Evolutionary conservation across 768 basidiomycete species (phyloP), one percentile per base, ranked within the genome.

Genomic region (Lactarius tabidus): DNA sequence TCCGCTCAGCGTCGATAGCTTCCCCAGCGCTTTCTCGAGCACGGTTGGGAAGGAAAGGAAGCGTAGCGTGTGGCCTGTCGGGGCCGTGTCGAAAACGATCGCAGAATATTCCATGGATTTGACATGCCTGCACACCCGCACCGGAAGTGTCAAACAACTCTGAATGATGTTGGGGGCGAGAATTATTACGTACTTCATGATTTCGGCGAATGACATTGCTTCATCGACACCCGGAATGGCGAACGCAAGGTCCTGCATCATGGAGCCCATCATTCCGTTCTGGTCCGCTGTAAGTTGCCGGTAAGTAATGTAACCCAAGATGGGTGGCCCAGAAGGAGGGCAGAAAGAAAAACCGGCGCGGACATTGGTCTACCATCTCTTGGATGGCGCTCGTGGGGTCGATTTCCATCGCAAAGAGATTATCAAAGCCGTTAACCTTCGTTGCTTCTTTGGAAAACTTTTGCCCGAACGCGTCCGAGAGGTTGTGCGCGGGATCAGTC

Each of bases 91-190:
- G 74, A 99, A 99, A 39, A 99, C 95, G 74, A 99, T 98, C 65
- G 97, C 95, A n/a, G 94, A 96, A 81, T 95, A 99, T 77, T 98
- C 88, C 95, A 99, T 98, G 23, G 96, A 98, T 78, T 99, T 98
- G 77, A 99, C 97, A 76, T 99, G 96, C 75, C 95, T 98, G 71
- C 6, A 61, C 10, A 61, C 38, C 38, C 17, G 15, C 58, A 53
- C 66, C 38, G 3, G 66, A 38, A 58, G 36, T 52, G 35, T 7
- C 33, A 10, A 59, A 52, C 43, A 8, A 26, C 54, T 26, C 17
- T 33, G 62, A 15, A 52, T 43, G 38, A 4, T 26, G 55, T 14
- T 55, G 28, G 41, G 60, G 14, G 43, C 48, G 18, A 52, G 26
- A 18, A 7, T 6, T 9, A 78, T 7, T 14, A 78, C 86, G 63